Percentiles rank a stretch among this genome's conserved stretches.
These are phyloP conservation scores for Eucalyptus pauciflora DNA, from an alignment of 345 rosid genomes.

Conservation along the genomic window DNA sequence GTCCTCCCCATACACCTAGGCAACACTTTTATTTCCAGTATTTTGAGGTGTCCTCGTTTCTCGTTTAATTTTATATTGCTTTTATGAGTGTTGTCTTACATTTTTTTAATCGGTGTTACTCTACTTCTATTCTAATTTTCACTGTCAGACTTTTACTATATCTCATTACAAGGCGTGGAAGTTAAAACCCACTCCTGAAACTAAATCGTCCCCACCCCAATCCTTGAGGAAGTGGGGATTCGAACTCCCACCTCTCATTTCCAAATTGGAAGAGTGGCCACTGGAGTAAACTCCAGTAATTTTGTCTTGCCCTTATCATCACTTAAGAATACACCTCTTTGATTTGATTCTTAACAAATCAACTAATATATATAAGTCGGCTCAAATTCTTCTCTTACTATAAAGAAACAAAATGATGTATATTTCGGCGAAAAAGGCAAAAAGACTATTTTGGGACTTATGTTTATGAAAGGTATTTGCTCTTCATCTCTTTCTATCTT, in stretches of 20 bases:
- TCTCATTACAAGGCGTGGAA: too few relatives aligned
- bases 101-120: too few relatives aligned
- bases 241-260: too few relatives aligned
- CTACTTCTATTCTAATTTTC: too few relatives aligned
- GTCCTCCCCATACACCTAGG: background rate
- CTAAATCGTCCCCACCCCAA: too few relatives aligned
- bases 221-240: too few relatives aligned
- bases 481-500: background rate
- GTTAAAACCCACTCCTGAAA: too few relatives aligned
- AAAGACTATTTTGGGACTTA: background rate
- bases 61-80: background rate
- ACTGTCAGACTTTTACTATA: too few relatives aligned
- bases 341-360: background rate
- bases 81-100: too few relatives aligned
- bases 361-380: background rate
- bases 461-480: background rate
- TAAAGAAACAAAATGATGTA: background rate
- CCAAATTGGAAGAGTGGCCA: too few relatives aligned
- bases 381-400: background rate
- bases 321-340: background rate
- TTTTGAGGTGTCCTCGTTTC: background rate
- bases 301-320: accelerated
- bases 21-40: too few relatives aligned
- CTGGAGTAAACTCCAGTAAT: too few relatives aligned
- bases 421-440: background rate